These are phyloP conservation scores for Sclerotinia minor DNA, from an alignment of 2,329 filamentous ascomycete genomes.

Conservation along the genomic window DNA sequence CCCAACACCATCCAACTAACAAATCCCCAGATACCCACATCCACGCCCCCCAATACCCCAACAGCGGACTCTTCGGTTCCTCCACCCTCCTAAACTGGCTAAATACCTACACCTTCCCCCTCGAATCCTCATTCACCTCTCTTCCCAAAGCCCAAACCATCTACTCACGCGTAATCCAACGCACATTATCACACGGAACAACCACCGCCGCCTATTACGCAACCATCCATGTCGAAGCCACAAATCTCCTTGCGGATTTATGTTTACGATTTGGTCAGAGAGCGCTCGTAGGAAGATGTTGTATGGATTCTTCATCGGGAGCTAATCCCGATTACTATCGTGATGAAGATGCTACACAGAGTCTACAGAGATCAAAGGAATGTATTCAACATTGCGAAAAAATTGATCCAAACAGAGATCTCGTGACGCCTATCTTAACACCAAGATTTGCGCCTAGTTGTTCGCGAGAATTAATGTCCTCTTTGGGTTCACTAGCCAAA, in stretches of 20 bases:
- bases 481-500: slow-evolving; percentile 63
- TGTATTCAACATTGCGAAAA: slow-evolving; percentile 64
- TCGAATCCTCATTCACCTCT: slow-evolving; percentile 74
- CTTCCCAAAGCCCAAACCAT: slow-evolving; percentile 64
- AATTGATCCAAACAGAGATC: slow-evolving; percentile 63
- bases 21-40: slow-evolving; percentile 77
- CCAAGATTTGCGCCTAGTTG: slow-evolving; percentile 67
- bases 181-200: slow-evolving; percentile 85
- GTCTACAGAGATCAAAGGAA: slow-evolving; percentile 56
- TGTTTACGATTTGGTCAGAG: slow-evolving; percentile 80
- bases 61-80: slow-evolving; percentile 90
- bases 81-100: slow-evolving; percentile 93
- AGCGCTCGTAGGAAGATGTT: slow-evolving; percentile 89
- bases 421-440: slow-evolving; percentile 80
- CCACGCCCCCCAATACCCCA: slow-evolving; percentile 93
- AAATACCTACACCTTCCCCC: slow-evolving; percentile 89
- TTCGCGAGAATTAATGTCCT: slow-evolving; percentile 58
- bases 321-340: slow-evolving; percentile 69
- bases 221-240: slow-evolving; percentile 80
- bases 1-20: not conserved
- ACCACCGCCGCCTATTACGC: slow-evolving; percentile 95
- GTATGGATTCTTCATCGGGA: slow-evolving; percentile 76
- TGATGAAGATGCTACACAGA: slow-evolving; percentile 64
- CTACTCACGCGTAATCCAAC: slow-evolving; percentile 75
- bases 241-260: slow-evolving; percentile 85